Base-by-base conservation (phyloP, 108 stramenopile species). In the Asterionellopsis glacialis region DNA sequence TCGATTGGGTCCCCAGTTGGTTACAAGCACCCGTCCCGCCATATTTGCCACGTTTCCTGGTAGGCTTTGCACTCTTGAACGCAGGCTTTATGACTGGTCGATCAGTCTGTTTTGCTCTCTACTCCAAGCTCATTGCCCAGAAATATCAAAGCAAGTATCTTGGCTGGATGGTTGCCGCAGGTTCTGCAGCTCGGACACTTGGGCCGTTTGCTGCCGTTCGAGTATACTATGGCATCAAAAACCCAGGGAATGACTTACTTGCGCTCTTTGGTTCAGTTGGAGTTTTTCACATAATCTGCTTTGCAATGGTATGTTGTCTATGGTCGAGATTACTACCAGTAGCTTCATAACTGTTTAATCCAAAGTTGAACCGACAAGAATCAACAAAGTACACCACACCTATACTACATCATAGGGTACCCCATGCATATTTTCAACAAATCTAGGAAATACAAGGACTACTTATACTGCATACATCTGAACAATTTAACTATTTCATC, bases 51-150 rank as follows among this genome's bases (percentile, higher is more conserved):
- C 55, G 61, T 11, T 63, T 63, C 54, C 11, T 63, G 0, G 52
- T 28, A 11, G 61, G 61, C 11, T 63, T 55, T 19, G 23, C 55
- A 4, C 27, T 63, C 19, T 21, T 63, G 52, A 63, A 63, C 40
- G 54, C 54, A 12, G 61, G 61, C 4, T 63, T 63, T 27, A 63
- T 63, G 61, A 63, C 61, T 21, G 61, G 61, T 11, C 23, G 61
- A 11, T 54, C 61, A 12, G 61, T 63, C 22, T 55, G 54, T 19
- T 56, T 63, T 56, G 51, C 61, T 4, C 55, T 63, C 19, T 63
- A 63, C 54, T 55, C 52, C 12, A 63, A 63, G 40, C 55, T 63
- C 26, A 55, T 53, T 16, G 51, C 55, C 3, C 23, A 55, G 19
- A 41, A 63, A n/a, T 39, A 0, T 23, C 61, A 63, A 63, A 54